Evolutionary conservation across 805 yeast genomes (phyloP), one percentile per base, ranked within the genome.

Genomic region (Wickerhamiella kurtzmanii): DNA sequence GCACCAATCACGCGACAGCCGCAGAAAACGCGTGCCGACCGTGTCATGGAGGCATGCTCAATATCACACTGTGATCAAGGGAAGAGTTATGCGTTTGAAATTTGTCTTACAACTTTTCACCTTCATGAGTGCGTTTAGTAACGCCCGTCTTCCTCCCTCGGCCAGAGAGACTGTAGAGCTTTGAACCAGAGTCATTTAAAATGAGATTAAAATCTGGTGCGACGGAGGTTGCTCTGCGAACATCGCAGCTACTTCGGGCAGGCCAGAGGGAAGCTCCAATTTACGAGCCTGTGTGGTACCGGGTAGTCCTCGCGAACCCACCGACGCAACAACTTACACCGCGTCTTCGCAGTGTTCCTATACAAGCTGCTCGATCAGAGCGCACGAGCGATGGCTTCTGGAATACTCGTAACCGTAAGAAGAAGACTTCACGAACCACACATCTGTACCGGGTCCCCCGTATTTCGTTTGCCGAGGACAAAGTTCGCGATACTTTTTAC

Each of bases 251-350:
- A 56, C 66, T 89, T 52, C 71, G 71, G 56, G 73, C 83, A 0
- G 89, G 94, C 9, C 39, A 41, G 9, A 49, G 13, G 15, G 43
- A 48, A 32, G 40, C 53, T 38, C 70, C 86, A 42, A 69, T 64
- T 28, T 65, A 72, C 28, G 80, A 82, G 58, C 98, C 98, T 1
- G 80, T 80, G 1, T 92, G 97, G 98, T 86, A 73, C 64, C 78
- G 80, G 52, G 89, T 83, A 4, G 86, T 92, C 15, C 83, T 84
- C 3, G 72, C 79, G 22, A 72, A 80, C 55, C 96, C 96, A 37
- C 97, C 97, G 35, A 68, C 74, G 38, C 73, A 73, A 50, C 76
- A 77, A 54, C 72, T 80, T 54, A 71, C 72, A 46, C 75, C 72
- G 53, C 67, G 69, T 48, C 53, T 69, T 28, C 64, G 58, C 21